Conservation (phyloP, 352 stramenopile genomes). For the Phytophthora foliorum region DNA sequence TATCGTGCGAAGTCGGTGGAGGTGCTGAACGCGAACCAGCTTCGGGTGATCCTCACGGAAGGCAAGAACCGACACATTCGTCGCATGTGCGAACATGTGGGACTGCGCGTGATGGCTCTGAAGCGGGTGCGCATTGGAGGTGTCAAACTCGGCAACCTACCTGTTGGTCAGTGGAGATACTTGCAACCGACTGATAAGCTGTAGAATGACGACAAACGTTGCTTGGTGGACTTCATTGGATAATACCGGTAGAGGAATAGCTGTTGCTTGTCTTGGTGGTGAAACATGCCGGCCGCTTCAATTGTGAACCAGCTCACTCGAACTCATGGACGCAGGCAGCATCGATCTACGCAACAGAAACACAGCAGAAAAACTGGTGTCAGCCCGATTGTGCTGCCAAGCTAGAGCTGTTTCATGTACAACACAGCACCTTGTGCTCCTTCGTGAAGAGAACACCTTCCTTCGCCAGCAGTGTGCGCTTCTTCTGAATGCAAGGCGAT, state of each 20-base stretch:
- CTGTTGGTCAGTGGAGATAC: slow-evolving; percentile 85
- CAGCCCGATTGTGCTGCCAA: neutral
- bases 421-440: slow-evolving; percentile 61
- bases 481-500: slow-evolving; percentile 73
- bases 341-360: slow-evolving; percentile 50
- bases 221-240: neutral
- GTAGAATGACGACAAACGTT: slow-evolving; percentile 30
- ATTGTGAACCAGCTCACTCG: slow-evolving; percentile 16
- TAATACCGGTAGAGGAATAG: neutral
- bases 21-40: slow-evolving; percentile 83
- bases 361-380: neutral
- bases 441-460: slow-evolving; percentile 75
- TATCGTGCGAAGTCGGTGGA: slow-evolving; percentile 86
- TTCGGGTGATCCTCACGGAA: slow-evolving; percentile 93
- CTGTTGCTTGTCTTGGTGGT: neutral
- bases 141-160: slow-evolving; percentile 84
- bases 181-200: slow-evolving; percentile 75
- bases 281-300: neutral
- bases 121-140: slow-evolving; percentile 93
- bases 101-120: slow-evolving; percentile 90
- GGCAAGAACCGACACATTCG: slow-evolving; percentile 97
- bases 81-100: slow-evolving; percentile 95
- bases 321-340: slow-evolving; percentile 61
- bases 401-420: neutral
- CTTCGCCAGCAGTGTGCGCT: slow-evolving; percentile 62